These are phyloP conservation scores for Penicillium daleae DNA, from an alignment of 495 filamentous ascomycete genomes.

Conservation along the genomic window DNA sequence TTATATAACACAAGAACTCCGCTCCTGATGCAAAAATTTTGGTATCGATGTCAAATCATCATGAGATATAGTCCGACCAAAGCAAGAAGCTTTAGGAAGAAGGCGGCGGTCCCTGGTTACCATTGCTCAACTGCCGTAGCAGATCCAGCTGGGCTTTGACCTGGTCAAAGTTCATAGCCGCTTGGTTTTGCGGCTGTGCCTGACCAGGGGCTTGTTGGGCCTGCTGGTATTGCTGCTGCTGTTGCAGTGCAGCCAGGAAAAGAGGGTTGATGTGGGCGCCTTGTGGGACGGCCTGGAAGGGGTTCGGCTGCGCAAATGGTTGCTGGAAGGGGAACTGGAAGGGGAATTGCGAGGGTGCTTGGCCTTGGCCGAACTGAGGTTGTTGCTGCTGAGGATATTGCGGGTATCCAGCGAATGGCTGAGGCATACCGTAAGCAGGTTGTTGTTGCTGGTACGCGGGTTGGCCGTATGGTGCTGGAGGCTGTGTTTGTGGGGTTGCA, in stretches of 20 bases:
- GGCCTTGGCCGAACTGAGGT: slow-evolving; percentile 38
- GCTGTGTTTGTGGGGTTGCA: slow-evolving; percentile 28
- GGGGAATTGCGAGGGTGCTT: slow-evolving; percentile 38
- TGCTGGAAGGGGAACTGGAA: slow-evolving; percentile 44
- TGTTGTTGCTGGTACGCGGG: slow-evolving; percentile 32
- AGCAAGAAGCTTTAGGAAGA: slow-evolving; percentile 31
- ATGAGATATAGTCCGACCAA: slow-evolving; percentile 2
- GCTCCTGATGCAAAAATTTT: slow-evolving; percentile 36
- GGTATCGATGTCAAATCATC: slow-evolving; percentile 21
- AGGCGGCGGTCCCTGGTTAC: slow-evolving; percentile 42
- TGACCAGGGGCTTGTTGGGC: slow-evolving; percentile 46
- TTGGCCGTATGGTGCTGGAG: slow-evolving; percentile 28
- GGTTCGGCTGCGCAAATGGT: slow-evolving; percentile 30
- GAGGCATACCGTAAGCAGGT: slow-evolving; percentile 33
- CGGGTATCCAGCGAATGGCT: slow-evolving; percentile 36
- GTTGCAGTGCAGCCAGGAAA: slow-evolving; percentile 58
- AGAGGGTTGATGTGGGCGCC: slow-evolving; percentile 69
- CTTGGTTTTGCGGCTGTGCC: slow-evolving; percentile 39
- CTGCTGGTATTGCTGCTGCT: slow-evolving; percentile 42
- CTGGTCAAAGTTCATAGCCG: slow-evolving; percentile 46
- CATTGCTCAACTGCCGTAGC: slow-evolving; percentile 45
- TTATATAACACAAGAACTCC: slow-evolving; percentile 22
- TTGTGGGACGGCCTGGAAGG: slow-evolving; percentile 43
- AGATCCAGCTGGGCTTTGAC: slow-evolving; percentile 54
- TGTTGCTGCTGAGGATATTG: slow-evolving; percentile 36